phyloP scores from a whole-genome alignment of 2,329 filamentous ascomycete species.

The Aureobasidium namibiae region DNA sequence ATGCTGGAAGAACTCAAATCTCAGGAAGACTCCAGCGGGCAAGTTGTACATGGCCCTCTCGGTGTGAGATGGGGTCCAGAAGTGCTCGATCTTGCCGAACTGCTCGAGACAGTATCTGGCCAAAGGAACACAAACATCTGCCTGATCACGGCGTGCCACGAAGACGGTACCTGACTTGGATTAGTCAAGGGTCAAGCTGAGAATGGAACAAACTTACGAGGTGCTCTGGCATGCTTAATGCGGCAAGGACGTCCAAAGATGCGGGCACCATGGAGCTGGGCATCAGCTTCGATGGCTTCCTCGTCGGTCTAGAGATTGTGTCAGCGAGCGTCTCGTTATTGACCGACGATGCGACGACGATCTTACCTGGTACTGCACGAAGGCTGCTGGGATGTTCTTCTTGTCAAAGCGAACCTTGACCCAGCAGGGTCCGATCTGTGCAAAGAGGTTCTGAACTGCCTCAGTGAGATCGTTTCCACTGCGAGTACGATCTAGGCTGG shows the following conservation, averaged over 20 bases:
- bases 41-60: conserved; percentile 23
- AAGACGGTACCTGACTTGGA: conserved; percentile 1
- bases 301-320: conserved; percentile 35
- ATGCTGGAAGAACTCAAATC: conserved; percentile 23
- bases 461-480: conserved; percentile 45
- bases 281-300: conserved; percentile 42
- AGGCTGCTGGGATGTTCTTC: conserved; percentile 54
- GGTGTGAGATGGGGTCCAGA: conserved; percentile 18
- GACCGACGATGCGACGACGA: conserved; percentile 5
- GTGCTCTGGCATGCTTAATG: conserved; percentile 52
- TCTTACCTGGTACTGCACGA: conserved; percentile 54
- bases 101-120: conserved; percentile 31
- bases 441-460: conserved; percentile 47
- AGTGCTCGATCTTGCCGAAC: conserved; percentile 29
- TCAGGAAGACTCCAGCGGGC: conserved; percentile 23
- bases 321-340: conserved; percentile 16
- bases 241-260: conserved; percentile 34
- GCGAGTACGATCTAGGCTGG: conserved; percentile 44
- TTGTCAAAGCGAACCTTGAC: conserved; percentile 56
- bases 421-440: conserved; percentile 48
- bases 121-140: neutral
- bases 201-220: conserved; percentile 37
- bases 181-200: neutral
- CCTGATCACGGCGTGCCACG: conserved; percentile 1
- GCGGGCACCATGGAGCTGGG: conserved; percentile 42